These are phyloP conservation scores for Neophaeococcomyces aloes DNA, from an alignment of 2,329 filamentous ascomycete genomes.

Conservation along the genomic window DNA sequence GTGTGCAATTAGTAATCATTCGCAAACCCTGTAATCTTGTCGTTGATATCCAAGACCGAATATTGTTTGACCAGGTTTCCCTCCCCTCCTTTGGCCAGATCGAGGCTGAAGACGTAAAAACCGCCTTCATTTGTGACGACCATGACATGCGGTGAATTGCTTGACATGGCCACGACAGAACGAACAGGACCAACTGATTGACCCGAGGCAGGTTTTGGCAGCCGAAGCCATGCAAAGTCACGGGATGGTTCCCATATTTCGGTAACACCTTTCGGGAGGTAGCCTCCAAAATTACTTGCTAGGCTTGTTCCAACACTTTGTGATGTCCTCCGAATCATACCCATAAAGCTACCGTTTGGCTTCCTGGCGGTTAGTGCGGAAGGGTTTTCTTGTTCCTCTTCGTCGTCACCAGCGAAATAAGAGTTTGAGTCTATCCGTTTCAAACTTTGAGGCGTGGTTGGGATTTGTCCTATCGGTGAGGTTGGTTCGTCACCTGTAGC, in stretches of 20 bases:
- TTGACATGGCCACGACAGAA: constrained; percentile 96
- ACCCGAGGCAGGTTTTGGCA: constrained; percentile 52
- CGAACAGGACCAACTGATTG: constrained; percentile 49
- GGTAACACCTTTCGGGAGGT: constrained; percentile 83
- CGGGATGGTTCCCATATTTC: constrained; percentile 95
- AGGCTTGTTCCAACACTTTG: constrained; percentile 86
- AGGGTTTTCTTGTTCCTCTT: constrained; percentile 22
- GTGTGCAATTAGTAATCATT: constrained; percentile 27
- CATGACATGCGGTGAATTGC: constrained; percentile 91
- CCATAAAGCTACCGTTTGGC: constrained; percentile 69
- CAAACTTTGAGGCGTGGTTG: constrained; percentile 14
- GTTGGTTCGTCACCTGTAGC: constrained; percentile 12
- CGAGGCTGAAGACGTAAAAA: constrained; percentile 91
- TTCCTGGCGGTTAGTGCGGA: constrained; percentile 31
- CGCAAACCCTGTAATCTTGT: constrained; percentile 29
- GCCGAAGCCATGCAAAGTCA: constrained; percentile 93
- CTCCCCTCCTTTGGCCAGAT: constrained; percentile 89
- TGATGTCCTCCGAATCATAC: constrained; percentile 84
- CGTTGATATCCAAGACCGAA: constrained; percentile 49
- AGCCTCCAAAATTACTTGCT: constrained; percentile 79
- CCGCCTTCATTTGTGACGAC: constrained; percentile 91
- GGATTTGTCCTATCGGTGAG: constrained; percentile 15
- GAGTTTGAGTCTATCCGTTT: constrained; percentile 30
- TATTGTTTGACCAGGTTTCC: constrained; percentile 85
- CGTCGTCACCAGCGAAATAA: constrained; percentile 25